These are phyloP conservation scores for Phytophthora sp. DNA, from an alignment of 352 stramenopile species.

Conservation along the genomic window DNA sequence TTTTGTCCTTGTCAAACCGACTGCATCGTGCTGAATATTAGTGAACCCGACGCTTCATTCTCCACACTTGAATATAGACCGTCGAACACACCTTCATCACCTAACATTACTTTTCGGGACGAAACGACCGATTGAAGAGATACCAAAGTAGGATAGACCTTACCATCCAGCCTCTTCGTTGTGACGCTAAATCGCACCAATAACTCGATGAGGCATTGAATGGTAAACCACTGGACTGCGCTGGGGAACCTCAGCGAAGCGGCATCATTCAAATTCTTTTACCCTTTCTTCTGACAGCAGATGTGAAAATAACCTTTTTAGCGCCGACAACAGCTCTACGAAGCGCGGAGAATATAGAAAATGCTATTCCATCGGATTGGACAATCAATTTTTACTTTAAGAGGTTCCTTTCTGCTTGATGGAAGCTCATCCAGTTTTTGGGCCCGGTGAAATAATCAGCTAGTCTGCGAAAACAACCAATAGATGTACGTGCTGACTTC, in stretches of 20 bases:
- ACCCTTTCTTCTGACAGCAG: neutral
- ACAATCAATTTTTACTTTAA: neutral
- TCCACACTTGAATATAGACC: neutral
- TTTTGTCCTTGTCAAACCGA: neutral
- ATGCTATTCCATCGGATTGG: conserved; percentile 7
- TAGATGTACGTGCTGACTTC: neutral
- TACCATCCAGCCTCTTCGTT: neutral
- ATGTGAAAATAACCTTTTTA: conserved; percentile 5
- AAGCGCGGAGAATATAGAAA: conserved; percentile 1
- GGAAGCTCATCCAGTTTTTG: conserved; percentile 8
- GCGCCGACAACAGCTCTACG: neutral
- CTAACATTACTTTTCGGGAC: neutral
- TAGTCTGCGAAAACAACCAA: neutral
- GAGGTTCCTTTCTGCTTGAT: neutral
- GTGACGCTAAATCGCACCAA: neutral
- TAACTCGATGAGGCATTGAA: conserved; percentile 5
- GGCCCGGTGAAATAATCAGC: neutral
- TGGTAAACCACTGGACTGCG: neutral
- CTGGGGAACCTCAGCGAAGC: neutral
- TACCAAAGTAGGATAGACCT: conserved; percentile 6
- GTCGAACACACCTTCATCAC: neutral
- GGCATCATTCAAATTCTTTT: conserved; percentile 1
- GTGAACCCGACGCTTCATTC: neutral
- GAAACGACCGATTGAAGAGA: neutral
- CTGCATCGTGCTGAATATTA: neutral